Conservation (phyloP, 306 rosid species). For the Rosa persica region DNA sequence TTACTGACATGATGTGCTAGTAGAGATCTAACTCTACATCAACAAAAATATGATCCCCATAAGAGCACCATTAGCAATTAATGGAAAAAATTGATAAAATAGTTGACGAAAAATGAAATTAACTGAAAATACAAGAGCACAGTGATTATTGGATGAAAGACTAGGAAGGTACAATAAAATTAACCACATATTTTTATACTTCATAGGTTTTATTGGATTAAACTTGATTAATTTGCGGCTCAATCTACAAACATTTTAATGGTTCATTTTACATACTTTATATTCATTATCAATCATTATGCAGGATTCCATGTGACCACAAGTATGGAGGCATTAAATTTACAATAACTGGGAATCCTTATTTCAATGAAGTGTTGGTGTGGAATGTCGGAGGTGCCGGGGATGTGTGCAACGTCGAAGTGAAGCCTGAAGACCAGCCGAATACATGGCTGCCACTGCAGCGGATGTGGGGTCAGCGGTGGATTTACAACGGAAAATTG, state of each 20-base stretch:
- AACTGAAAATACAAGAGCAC: no score
- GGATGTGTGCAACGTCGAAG: conserved; percentile 42
- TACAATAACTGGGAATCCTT: conserved; percentile 74
- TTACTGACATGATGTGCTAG: no score
- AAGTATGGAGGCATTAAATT: conserved; percentile 61
- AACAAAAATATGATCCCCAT: no score
- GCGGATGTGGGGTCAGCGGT: conserved; percentile 73
- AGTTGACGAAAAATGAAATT: no score
- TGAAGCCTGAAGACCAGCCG: conserved; percentile 52
- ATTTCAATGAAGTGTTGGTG: conserved; percentile 49
- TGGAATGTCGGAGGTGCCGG: conserved; percentile 89
- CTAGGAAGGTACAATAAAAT: no score
- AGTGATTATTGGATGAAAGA: no score
- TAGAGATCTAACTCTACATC: no score
- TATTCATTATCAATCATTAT: not conserved
- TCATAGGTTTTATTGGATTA: no score
- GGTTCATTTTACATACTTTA: not conserved
- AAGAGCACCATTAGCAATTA: no score
- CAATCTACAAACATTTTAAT: not conserved
- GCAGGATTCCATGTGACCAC: conserved; percentile 55
- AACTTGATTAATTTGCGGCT: not conserved
- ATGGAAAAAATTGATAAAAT: no score
- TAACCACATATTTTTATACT: no score
- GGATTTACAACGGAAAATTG: conserved; percentile 44
- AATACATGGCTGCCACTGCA: conserved; percentile 49